These are phyloP conservation scores for Plasmodium gaboni DNA, from an alignment of 169 alveolate species.

Conservation along the genomic window DNA sequence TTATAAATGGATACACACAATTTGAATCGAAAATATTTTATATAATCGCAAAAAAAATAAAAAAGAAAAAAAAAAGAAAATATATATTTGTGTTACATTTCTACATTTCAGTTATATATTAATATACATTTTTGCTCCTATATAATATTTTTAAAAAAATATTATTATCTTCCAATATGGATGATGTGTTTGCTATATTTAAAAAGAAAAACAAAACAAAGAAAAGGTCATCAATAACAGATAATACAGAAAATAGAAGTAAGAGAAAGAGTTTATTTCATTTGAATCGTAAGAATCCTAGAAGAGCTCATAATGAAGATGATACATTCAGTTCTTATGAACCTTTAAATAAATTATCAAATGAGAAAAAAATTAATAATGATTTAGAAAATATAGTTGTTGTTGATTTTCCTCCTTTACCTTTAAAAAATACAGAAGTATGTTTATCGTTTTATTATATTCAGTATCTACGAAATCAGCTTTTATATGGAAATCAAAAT, in stretches of 20 bases:
- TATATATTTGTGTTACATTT: too few relatives aligned
- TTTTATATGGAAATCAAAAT: constrained; percentile 74
- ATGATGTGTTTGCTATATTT: constrained; percentile 52
- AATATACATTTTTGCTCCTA: not conserved
- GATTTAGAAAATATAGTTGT: constrained; percentile 42
- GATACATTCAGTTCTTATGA: constrained; percentile 25
- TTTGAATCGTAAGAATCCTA: constrained; percentile 37
- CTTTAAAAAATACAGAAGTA: constrained; percentile 62
- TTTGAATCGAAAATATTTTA: too few relatives aligned
- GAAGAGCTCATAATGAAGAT: constrained; percentile 77
- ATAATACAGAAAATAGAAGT: constrained; percentile 24
- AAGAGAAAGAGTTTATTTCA: constrained; percentile 36
- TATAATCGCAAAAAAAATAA: too few relatives aligned
- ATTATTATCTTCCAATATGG: constrained; percentile 20
- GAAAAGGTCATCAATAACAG: constrained; percentile 34
- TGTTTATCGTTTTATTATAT: constrained; percentile 70
- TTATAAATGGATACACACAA: not conserved
- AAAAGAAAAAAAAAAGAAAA: too few relatives aligned
- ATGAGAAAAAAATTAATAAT: constrained; percentile 20
- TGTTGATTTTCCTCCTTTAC: constrained; percentile 72
- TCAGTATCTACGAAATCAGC: constrained; percentile 68
- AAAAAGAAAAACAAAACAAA: constrained; percentile 32
- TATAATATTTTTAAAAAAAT: not conserved
- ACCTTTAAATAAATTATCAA: not conserved
- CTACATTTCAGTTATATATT: too few relatives aligned